Evolutionary conservation across 2,329 filamentous ascomycete species (phyloP), one percentile per base, ranked within the genome.

Genomic region (Sclerotinia nivalis): DNA sequence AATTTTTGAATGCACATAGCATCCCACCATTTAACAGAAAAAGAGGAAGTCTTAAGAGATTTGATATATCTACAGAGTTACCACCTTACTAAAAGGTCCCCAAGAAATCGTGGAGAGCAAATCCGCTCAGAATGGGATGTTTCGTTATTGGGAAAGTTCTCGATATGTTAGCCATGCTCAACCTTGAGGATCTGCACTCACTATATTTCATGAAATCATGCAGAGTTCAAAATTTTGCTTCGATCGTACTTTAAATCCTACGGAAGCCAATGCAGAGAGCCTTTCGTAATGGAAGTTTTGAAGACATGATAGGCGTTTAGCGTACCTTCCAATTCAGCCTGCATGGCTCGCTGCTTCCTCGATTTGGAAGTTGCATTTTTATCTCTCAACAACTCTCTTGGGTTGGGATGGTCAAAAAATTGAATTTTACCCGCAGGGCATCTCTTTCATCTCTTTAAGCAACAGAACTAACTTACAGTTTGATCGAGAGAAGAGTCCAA

Each of bases 321-420:
- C 47, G 13, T 65, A 20, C 61, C n/a, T 52, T 34, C 61, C 31
- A 13, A 28, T 52, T 52, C 9, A 25, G 5, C 34, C 22, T 40
- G 13, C 47, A 52, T 64, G 31, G 47, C 47, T 64, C 31, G 61
- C 61, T 40, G 31, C 31, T 64, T 64, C 61, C 15, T n/a, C 31
- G 9, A 37, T 22, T 52, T 22, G n/a, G 47, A 2, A 50, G 37
- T n/a, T 50, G 37, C 31, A 31, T n/a, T 18, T 40, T 40, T 15
- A 40, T 40, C 47, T 64, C 22, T 52, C 22, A n/a, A 4, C 10
- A 64, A 28, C 20, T 50, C 6, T 49, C 22, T 50, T 49, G 45
- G 20, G 20, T 34, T 28, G 28, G 31, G 22, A 64, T 52, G 22
- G 7, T 7, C 31, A 52, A 4, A 37, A 12, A 20, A 28, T 9